Evolutionary conservation across 495 filamentous ascomycete genomes (phyloP).

Genomic region (Penicillium simplicissimum): DNA sequence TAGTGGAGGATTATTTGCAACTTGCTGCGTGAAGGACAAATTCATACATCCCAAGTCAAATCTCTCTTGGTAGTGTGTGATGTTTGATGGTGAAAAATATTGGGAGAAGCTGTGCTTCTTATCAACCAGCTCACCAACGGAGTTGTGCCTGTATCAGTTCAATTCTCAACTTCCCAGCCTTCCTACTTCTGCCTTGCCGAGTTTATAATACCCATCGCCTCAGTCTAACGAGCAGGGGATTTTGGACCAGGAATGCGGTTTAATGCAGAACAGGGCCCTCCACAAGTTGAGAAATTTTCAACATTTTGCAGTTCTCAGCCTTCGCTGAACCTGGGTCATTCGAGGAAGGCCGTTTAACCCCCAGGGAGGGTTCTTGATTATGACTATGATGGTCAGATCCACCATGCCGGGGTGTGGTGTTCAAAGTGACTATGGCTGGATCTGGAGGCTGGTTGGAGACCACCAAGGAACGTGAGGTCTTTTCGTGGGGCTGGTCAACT

Average conservation of each 20-base stretch:
- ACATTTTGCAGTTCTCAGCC: neutral
- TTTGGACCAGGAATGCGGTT: neutral
- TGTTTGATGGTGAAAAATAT: too few species aligned
- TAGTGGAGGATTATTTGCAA: too few species aligned
- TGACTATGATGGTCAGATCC: neutral
- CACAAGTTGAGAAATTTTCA: neutral
- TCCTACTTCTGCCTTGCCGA: too few species aligned
- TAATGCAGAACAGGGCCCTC: neutral
- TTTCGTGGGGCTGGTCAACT: neutral
- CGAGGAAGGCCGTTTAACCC: neutral
- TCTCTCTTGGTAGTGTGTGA: too few species aligned
- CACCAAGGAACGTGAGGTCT: neutral
- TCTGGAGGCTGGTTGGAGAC: neutral
- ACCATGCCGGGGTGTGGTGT: neutral
- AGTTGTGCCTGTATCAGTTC: too few species aligned
- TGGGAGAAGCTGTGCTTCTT: too few species aligned
- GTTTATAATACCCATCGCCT: neutral
- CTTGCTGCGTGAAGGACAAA: too few species aligned
- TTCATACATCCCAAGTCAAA: too few species aligned
- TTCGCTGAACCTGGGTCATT: neutral
- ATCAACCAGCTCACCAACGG: too few species aligned
- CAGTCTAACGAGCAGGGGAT: neutral
- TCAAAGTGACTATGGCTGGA: neutral
- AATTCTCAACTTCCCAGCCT: too few species aligned
- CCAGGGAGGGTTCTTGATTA: neutral